Evolutionary conservation across 1,284 basidiomycete species (phyloP).

Genomic region (Omphalotus olearius): DNA sequence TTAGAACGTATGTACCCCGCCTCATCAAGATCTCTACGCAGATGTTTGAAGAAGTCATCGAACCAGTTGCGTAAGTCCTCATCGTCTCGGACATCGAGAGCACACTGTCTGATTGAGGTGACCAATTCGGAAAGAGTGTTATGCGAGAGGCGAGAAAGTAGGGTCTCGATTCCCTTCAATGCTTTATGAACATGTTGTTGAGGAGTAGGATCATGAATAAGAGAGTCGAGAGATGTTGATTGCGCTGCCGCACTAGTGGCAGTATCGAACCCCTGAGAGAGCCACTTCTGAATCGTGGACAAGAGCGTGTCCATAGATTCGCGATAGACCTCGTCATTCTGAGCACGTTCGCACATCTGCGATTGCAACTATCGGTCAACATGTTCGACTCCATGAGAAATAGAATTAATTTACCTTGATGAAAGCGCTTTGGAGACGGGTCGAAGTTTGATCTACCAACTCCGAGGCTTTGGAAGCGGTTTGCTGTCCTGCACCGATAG

Average conservation of each 20-base stretch:
- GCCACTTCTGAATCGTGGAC: slow-evolving; percentile 49
- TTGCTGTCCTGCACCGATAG: slow-evolving; percentile 49
- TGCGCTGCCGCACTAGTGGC: slow-evolving; percentile 35
- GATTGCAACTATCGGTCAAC: no score
- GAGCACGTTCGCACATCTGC: slow-evolving; percentile 64
- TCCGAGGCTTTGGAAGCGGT: slow-evolving; percentile 39
- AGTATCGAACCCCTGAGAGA: slow-evolving; percentile 47
- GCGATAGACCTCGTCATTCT: slow-evolving; percentile 53
- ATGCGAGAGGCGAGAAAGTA: slow-evolving; percentile 42
- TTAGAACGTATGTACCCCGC: slow-evolving; percentile 48
- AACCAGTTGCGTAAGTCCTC: slow-evolving; percentile 43
- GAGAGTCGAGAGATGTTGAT: slow-evolving; percentile 39
- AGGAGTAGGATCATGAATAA: slow-evolving; percentile 54
- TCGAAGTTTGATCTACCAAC: slow-evolving; percentile 33
- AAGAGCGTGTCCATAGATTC: slow-evolving; percentile 53
- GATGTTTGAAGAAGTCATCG: slow-evolving; percentile 41
- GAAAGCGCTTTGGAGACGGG: slow-evolving; percentile 45
- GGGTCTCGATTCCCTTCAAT: slow-evolving; percentile 35
- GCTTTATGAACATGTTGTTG: slow-evolving; percentile 53
- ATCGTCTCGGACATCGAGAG: slow-evolving; percentile 41
- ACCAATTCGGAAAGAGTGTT: slow-evolving; percentile 21
- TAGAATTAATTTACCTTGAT: slow-evolving; percentile 43
- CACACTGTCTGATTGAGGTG: slow-evolving; percentile 29
- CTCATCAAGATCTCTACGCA: slow-evolving; percentile 42
- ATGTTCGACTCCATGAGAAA: neutral